These are phyloP conservation scores for Dacryopinax spathularia DNA, from an alignment of 768 basidiomycete genomes.

Conservation along the genomic window DNA sequence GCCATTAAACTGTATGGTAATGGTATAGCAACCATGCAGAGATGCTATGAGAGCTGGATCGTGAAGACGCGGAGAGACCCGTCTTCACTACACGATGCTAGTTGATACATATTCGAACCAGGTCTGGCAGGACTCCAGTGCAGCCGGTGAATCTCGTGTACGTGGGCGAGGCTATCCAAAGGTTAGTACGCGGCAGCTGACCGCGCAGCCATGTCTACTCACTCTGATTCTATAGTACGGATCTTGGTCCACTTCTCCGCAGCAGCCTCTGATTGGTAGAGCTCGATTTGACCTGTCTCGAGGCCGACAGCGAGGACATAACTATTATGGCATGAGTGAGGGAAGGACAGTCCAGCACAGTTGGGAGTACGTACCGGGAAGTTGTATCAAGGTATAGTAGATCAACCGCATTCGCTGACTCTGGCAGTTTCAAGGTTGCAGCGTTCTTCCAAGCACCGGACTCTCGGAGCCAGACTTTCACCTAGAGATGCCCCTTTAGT, in stretches of 20 bases:
- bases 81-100: slow-evolving; percentile 89
- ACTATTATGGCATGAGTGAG: slow-evolving; percentile 16
- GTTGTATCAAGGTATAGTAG: slow-evolving; percentile 33
- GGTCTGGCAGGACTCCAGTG: slow-evolving; percentile 51
- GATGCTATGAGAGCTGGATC: slow-evolving; percentile 27
- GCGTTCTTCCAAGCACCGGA: slow-evolving; percentile 39
- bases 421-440: slow-evolving; percentile 50
- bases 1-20: too few relatives aligned
- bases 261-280: slow-evolving; percentile 35
- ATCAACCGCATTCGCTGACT: slow-evolving; percentile 73
- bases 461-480: slow-evolving; percentile 61
- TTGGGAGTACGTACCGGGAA: neutral
- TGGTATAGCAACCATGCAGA: too few relatives aligned
- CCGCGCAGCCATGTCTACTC: slow-evolving; percentile 12
- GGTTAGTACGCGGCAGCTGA: neutral
- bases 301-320: slow-evolving; percentile 66
- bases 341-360: neutral
- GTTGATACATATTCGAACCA: slow-evolving; percentile 28
- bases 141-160: slow-evolving; percentile 63
- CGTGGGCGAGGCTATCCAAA: slow-evolving; percentile 47
- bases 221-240: slow-evolving; percentile 40
- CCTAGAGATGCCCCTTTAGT: slow-evolving; percentile 31
- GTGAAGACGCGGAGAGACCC: slow-evolving; percentile 68
- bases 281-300: slow-evolving; percentile 60
- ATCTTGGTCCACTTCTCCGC: slow-evolving; percentile 35